phyloP scores from a whole-genome alignment of 169 alveolate species.

The Cryptosporidium tyzzeri region DNA sequence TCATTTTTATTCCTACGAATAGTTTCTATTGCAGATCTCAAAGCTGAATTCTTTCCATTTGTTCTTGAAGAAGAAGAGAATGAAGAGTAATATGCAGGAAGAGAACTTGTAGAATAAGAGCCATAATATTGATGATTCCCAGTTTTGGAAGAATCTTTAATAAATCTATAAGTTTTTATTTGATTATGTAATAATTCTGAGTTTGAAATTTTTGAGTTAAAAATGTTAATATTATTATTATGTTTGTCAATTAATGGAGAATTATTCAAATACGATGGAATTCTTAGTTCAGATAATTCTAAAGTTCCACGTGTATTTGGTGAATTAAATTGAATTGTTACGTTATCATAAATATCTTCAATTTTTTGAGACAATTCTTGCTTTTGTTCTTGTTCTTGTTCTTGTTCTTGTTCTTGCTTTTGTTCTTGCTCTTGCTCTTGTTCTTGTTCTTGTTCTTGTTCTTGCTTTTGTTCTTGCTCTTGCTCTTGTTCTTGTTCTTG shows the following conservation, averaged over 20 bases:
- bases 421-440: not conserved
- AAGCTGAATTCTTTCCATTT: constrained; percentile 5
- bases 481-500: not conserved
- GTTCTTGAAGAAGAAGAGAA: not conserved
- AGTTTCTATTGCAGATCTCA: constrained; percentile 41
- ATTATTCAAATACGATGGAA: not conserved
- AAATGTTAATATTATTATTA: not conserved
- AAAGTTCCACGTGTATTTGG: constrained; percentile 68
- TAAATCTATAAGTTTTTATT: constrained; percentile 28
- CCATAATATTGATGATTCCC: not conserved
- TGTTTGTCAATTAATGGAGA: not conserved
- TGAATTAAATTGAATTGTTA: constrained; percentile 6
- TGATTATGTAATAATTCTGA: not conserved
- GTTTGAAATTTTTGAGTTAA: not conserved
- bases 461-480: not conserved
- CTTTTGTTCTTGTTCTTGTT: not conserved
- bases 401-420: not conserved
- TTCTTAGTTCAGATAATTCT: constrained; percentile 53
- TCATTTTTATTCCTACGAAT: constrained; percentile 24
- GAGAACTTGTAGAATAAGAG: not conserved
- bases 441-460: no score
- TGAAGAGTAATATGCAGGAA: not conserved
- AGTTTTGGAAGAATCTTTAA: constrained; percentile 14
- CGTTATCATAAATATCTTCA: not conserved
- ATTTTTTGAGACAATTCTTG: not conserved